Conservation (phyloP, 768 basidiomycete genomes). For the Kwoniella botswanensis region DNA sequence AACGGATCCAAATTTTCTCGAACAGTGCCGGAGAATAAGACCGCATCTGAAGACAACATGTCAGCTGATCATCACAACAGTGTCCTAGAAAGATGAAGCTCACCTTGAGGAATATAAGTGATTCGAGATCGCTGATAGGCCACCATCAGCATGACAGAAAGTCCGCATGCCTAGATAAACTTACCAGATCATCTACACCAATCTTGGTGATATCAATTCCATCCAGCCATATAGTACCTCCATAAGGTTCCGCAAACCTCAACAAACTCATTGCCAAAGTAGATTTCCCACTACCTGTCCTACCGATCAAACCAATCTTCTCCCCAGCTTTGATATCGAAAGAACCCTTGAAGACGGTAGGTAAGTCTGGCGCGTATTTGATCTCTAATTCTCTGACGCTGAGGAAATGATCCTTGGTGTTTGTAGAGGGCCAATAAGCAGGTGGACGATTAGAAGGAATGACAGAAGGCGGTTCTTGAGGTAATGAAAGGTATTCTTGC, state of each 20-base stretch:
- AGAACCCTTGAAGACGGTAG: conserved; percentile 75
- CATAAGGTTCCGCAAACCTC: conserved; percentile 79
- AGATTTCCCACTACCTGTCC: conserved; percentile 65
- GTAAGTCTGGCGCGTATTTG: conserved; percentile 83
- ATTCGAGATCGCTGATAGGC: conserved; percentile 46
- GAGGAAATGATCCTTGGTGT: conserved; percentile 66
- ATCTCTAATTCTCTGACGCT: conserved; percentile 75
- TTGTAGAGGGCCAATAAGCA: conserved; percentile 88
- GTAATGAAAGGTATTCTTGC: conserved; percentile 86
- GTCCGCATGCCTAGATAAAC: conserved; percentile 58
- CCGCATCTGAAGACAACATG: conserved; percentile 14
- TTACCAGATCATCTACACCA: conserved; percentile 73
- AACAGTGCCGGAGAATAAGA: conserved; percentile 75
- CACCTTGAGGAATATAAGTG: conserved; percentile 61
- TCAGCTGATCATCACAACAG: conserved; percentile 1
- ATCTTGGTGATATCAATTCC: conserved; percentile 87
- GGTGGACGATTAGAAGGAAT: conserved; percentile 78
- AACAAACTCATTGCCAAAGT: conserved; percentile 85
- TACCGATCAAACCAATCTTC: conserved; percentile 77
- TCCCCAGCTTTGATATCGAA: conserved; percentile 75
- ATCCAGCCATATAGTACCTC: conserved; percentile 78
- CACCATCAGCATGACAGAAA: conserved; percentile 3
- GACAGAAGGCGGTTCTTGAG: conserved; percentile 79
- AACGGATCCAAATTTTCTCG: conserved; percentile 60
- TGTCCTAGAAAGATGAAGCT: background rate